Evolutionary conservation across 2,329 filamentous ascomycete species (phyloP).

Genomic region (Sporothrix variecibatus): DNA sequence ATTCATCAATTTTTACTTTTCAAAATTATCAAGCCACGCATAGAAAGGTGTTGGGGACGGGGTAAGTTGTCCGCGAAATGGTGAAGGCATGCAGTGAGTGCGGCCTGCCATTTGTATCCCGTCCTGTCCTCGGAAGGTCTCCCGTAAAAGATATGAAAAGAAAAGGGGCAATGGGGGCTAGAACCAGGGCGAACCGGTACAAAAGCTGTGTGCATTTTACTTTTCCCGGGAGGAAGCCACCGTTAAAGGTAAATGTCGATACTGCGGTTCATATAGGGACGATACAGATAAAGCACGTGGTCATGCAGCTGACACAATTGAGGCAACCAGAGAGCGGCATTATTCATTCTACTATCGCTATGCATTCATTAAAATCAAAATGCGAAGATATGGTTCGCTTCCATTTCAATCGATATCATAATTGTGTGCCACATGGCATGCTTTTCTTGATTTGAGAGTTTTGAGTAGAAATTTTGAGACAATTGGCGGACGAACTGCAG

Average conservation of each 20-base stretch:
- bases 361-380: neutral
- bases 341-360: neutral
- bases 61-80: neutral
- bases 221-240: slow-evolving; percentile 1
- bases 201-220: neutral
- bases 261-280: neutral
- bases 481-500: neutral
- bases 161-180: neutral
- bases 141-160: neutral
- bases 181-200: neutral
- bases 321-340: neutral
- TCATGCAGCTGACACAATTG: neutral
- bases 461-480: neutral
- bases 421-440: neutral
- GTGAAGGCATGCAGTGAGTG: too few species aligned
- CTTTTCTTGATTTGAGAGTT: neutral
- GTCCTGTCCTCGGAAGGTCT: neutral
- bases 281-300: neutral
- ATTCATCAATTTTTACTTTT: neutral
- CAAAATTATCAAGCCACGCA: neutral
- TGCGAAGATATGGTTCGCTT: neutral
- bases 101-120: neutral
- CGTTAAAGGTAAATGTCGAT: neutral
- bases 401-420: neutral
- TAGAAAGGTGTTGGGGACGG: neutral